These are phyloP conservation scores for Craspedostauros australis DNA, from an alignment of 108 stramenopile species.

Conservation along the genomic window DNA sequence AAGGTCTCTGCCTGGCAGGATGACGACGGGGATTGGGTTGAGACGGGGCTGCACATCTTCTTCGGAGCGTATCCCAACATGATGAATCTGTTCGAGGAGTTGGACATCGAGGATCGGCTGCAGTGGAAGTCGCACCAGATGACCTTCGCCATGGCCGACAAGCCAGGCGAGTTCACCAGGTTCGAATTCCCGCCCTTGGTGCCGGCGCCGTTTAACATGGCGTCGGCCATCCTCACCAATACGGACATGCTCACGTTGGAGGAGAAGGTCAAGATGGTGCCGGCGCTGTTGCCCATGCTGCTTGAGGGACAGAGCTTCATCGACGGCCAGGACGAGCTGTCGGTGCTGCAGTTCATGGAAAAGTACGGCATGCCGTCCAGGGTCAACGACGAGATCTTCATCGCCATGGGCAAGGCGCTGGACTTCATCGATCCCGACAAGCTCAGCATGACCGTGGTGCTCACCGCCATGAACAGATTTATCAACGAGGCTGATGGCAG, in stretches of 20 bases:
- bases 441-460: slow-evolving; percentile 88
- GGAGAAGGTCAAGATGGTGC: slow-evolving; percentile 83
- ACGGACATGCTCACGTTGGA: slow-evolving; percentile 88
- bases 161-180: slow-evolving; percentile 86
- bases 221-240: slow-evolving; percentile 87
- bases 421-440: slow-evolving; percentile 96
- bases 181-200: slow-evolving; percentile 90
- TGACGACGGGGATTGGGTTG: slow-evolving; percentile 80
- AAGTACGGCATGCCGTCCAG: slow-evolving; percentile 93
- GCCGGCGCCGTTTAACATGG: slow-evolving; percentile 94
- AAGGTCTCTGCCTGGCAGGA: slow-evolving; percentile 91
- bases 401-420: slow-evolving; percentile 94
- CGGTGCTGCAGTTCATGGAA: slow-evolving; percentile 87
- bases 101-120: slow-evolving; percentile 85
- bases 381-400: slow-evolving; percentile 93
- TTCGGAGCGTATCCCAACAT: slow-evolving; percentile 95
- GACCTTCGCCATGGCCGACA: slow-evolving; percentile 90
- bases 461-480: slow-evolving; percentile 95
- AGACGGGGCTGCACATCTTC: slow-evolving; percentile 93
- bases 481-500: slow-evolving; percentile 91
- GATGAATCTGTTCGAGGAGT: slow-evolving; percentile 86
- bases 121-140: slow-evolving; percentile 96
- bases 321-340: slow-evolving; percentile 88
- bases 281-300: slow-evolving; percentile 88
- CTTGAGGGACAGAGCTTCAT: slow-evolving; percentile 89